Percentiles rank a stretch among this genome's conserved stretches.
These are phyloP conservation scores for Eucalyptus curtisii DNA, from an alignment of 345 rosid genomes.

Conservation along the genomic window DNA sequence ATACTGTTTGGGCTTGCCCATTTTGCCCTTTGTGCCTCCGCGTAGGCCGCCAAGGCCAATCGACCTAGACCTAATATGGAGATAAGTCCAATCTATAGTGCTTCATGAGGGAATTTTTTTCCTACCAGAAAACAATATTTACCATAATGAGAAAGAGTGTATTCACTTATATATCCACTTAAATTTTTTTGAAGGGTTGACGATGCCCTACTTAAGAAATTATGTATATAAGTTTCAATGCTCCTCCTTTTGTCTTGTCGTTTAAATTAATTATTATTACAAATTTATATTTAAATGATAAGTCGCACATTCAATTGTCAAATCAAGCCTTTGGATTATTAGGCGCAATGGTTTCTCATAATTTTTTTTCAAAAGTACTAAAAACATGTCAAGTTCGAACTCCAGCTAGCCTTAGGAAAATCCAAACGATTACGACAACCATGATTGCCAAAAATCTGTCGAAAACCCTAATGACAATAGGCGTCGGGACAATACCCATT, in stretches of 20 bases:
- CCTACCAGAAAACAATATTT: neutral
- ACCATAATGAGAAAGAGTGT: neutral
- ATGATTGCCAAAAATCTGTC: neutral
- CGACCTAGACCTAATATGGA: neutral
- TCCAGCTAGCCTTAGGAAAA: neutral
- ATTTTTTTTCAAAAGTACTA: too few species aligned
- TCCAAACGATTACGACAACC: neutral
- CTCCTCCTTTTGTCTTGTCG: neutral
- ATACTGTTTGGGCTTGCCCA: neutral
- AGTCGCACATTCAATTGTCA: neutral
- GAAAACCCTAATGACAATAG: neutral
- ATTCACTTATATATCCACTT: neutral
- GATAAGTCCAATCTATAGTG: neutral
- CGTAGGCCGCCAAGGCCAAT: neutral
- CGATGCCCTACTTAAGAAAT: neutral
- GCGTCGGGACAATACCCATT: neutral
- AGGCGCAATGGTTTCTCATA: neutral
- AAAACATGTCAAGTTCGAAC: neutral
- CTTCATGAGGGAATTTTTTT: neutral
- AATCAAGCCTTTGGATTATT: neutral
- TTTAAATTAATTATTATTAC: neutral
- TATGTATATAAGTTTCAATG: neutral
- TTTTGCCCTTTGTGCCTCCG: neutral
- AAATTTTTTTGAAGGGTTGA: neutral
- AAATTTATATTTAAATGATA: neutral